Base-by-base conservation (phyloP, 768 basidiomycete genomes). In the Podaxis mareebaensis region DNA sequence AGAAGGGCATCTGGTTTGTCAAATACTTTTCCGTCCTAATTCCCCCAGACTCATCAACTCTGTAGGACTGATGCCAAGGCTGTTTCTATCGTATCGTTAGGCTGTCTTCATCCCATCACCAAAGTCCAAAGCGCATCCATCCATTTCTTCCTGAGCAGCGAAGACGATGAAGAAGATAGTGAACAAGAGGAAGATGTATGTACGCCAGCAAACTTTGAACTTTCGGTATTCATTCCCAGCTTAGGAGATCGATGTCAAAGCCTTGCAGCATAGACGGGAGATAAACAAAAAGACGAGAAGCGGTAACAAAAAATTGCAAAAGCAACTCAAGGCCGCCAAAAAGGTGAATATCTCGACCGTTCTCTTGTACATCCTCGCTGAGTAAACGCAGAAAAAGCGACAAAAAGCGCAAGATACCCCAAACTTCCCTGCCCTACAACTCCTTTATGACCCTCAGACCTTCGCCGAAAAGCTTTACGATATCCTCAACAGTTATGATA, bases 81-180 rank as follows among this genome's bases (percentile, higher is more conserved):
- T 1, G 95, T 99, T 13, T 88, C 96, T 6, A 96, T 99, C 71
- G 83, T 96, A 67, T 87, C 93, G 0, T 80, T 93, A 44, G 96
- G 93, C 5, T 96, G 95, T 74, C 92, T 95, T 72, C 96, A 99
- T 73, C 95, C 97, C 24, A 85, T 90, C 44, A 81, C 89, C 58
- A 99, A 99, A 76, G 97, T 99, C 0, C 96, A 98, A 73, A 93
- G 87, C 64, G 95, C 95, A 2, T 93, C 95, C 1, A 77, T 96
- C 15, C 95, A 98, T 77, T 99, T 98, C 79, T 99, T 99, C 81
- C 85, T 99, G n/a, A 93, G 93, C 4, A 86, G 83, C 61, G 93
- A 93, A 48, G 88, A 93, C 22, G 88, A 89, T 20, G 82, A 83
- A 59, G 88, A 87, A 44, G 87, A 90, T 64, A 88, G 85, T 49